Conservation (phyloP, 176 grass and related monocot species). For the Raddia distichophylla region DNA sequence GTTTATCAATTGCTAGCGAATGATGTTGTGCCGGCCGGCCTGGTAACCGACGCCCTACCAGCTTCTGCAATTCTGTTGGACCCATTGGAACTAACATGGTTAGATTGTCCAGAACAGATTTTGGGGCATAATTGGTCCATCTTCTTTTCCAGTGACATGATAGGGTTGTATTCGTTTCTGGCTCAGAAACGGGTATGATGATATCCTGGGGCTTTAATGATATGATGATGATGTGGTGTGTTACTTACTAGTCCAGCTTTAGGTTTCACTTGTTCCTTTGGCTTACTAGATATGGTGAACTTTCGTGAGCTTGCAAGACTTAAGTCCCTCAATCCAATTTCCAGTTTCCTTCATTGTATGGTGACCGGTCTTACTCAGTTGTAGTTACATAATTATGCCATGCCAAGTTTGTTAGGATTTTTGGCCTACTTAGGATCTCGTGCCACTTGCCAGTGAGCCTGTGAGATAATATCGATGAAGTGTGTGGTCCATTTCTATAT, state of each 20-base stretch:
- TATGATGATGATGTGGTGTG: background rate
- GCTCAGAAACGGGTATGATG: background rate
- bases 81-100: background rate
- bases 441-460: background rate
- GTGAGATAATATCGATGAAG: background rate
- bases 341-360: background rate
- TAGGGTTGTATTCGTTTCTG: too few species aligned
- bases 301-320: background rate
- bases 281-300: background rate
- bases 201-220: background rate
- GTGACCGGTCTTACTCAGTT: background rate
- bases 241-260: background rate
- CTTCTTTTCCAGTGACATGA: too few species aligned
- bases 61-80: background rate
- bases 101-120: background rate
- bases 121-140: conserved; percentile 7
- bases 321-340: background rate
- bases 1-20: conserved; percentile 2
- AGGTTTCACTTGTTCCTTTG: background rate
- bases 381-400: background rate
- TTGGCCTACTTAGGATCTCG: background rate
- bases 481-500: background rate
- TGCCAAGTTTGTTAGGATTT: background rate
- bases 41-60: background rate
- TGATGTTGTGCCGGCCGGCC: background rate